These are phyloP conservation scores for Cucurbita pepo DNA, from an alignment of 306 rosid genomes.

Conservation along the genomic window DNA sequence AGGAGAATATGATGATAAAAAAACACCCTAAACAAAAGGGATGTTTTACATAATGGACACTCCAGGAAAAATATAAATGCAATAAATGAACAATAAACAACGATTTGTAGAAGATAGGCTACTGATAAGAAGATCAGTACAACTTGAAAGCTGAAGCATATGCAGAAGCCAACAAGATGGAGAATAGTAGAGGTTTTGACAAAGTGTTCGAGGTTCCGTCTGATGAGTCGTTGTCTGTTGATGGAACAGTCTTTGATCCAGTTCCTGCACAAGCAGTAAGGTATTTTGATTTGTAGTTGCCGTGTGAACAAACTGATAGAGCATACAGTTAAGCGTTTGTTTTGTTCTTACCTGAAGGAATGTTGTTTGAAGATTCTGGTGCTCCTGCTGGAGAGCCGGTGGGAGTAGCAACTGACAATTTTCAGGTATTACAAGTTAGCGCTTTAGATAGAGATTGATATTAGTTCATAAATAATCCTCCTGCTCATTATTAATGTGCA, in stretches of 20 bases:
- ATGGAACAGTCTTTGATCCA: slow-evolving; percentile 41
- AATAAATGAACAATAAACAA: neutral
- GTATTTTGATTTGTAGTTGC: neutral
- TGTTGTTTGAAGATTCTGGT: slow-evolving; percentile 32
- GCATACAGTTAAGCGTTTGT: neutral
- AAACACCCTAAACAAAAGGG: neutral
- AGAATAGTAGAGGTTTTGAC: slow-evolving; percentile 28
- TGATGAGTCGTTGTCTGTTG: slow-evolving; percentile 30
- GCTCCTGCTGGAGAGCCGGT: slow-evolving; percentile 52
- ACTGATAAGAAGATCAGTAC: slow-evolving; percentile 15
- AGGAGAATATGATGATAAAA: neutral
- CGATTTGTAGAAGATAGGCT: neutral
- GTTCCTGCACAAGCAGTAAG: slow-evolving; percentile 23
- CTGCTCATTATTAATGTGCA: neutral
- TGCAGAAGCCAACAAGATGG: slow-evolving; percentile 31
- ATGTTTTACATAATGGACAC: neutral
- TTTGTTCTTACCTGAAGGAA: slow-evolving; percentile 38
- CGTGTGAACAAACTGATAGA: neutral
- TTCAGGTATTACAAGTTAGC: slow-evolving; percentile 6
- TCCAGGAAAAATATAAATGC: neutral
- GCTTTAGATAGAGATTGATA: slow-evolving; percentile 7
- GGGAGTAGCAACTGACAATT: slow-evolving; percentile 38
- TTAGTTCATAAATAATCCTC: neutral
- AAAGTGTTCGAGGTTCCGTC: slow-evolving; percentile 33
- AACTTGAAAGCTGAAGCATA: slow-evolving; percentile 19